These are phyloP conservation scores for Linum lewisii DNA, from an alignment of 345 rosid genomes.

Conservation along the genomic window DNA sequence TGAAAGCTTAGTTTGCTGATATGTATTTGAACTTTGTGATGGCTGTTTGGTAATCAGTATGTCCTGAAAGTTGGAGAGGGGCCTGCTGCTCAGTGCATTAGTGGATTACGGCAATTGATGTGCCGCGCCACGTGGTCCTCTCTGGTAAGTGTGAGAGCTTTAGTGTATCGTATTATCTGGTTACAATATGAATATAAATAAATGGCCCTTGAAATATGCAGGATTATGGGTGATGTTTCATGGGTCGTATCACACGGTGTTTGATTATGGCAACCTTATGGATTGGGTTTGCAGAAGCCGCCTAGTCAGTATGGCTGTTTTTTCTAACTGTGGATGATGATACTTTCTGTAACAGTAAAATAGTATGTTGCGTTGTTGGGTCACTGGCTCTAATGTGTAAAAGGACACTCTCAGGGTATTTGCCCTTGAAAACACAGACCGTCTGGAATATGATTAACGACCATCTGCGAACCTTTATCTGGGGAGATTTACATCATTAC, in stretches of 20 bases:
- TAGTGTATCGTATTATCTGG: no score
- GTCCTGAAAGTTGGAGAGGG: conserved; percentile 82
- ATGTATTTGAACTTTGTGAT: neutral
- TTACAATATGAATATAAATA: no score
- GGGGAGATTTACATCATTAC: no score
- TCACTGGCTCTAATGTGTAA: no score
- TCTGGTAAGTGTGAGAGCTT: conserved; percentile 76
- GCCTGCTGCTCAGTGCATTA: conserved; percentile 69
- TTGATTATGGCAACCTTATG: conserved; percentile 70
- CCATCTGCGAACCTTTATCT: no score
- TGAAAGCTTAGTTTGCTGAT: neutral
- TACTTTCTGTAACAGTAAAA: no score
- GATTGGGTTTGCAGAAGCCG: conserved; percentile 82
- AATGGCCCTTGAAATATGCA: conserved; percentile 19
- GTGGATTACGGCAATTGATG: conserved; percentile 72
- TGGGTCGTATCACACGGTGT: conserved; percentile 80
- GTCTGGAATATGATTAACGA: no score
- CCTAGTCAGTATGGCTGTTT: conserved; percentile 16
- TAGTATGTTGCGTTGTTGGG: no score
- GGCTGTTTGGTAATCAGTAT: conserved; percentile 47
- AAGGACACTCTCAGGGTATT: no score
- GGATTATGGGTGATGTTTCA: conserved; percentile 87
- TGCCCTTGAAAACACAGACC: no score
- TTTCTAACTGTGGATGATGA: no score
- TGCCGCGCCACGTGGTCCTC: conserved; percentile 88